Evolutionary conservation across 2,329 filamentous ascomycete genomes (phyloP), one percentile per base, ranked within the genome.

Genomic region (Rugonectria rugulosa): DNA sequence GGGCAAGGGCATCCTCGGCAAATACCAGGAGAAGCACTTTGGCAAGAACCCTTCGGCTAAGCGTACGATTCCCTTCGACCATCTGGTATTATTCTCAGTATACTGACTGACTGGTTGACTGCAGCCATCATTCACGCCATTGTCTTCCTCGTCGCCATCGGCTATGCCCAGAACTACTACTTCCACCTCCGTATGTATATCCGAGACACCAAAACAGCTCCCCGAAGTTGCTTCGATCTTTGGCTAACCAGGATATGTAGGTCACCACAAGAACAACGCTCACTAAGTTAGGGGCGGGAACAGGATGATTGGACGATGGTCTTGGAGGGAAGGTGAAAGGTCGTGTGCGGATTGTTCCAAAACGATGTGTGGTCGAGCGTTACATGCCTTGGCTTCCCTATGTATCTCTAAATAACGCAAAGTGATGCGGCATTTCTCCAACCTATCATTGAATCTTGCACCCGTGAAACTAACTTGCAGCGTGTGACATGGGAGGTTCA

Each of bases 211-310:
- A 15, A 17, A 37, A 37, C 29, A 38, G 15, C 14, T 21, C 31
- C 27, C 37, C 47, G 47, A 43, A 42, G 44, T 32, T 38, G 38
- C 29, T 36, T 31, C 26, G 31, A 27, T 37, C n/a, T 14, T 42
- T 53, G 42, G 48, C 64, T 69, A 57, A 69, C 45, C 27, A n/a
- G 20, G 8, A 34, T 48, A 50, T 24, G 5, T 68, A 99, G 95
- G 95, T 72, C 94, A 99, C 87, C 94, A 98, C 90, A 99, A 99
- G 91, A 98, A 99, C 90, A 96, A 99, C 79, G 91, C 92, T 71
- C 95, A 99, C 85, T 99, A 96, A 82, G 73, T 53, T 20, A 12
- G 57, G 44, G 50, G 50, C 47, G 34, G 54, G 50, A 45, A 29
- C 41, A 47, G 54, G 65, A 57, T 63, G 45, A 59, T 60, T 55